Conservation (phyloP, 2,329 filamentous ascomycete species). For the Leptographium lundbergii region DNA sequence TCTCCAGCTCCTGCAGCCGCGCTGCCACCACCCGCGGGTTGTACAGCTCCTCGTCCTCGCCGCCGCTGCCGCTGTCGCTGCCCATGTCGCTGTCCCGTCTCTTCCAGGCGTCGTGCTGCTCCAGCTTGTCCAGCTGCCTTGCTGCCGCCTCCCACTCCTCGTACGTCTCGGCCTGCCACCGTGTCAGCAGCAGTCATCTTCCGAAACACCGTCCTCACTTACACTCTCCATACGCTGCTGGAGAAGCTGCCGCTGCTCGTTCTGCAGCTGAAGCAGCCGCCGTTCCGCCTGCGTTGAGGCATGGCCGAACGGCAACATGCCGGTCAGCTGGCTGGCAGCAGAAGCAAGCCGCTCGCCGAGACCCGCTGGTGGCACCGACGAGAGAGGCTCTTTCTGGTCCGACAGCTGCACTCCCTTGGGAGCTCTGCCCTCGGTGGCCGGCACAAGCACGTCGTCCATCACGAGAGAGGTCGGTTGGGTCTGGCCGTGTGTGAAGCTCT, state of each 20-base stretch:
- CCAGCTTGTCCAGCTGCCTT: constrained; percentile 62
- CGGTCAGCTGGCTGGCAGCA: constrained; percentile 1
- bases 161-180: constrained; percentile 48
- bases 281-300: background rate
- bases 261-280: background rate
- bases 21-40: constrained; percentile 48
- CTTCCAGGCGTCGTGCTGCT: constrained; percentile 78
- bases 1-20: constrained; percentile 61
- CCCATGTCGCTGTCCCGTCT: constrained; percentile 26
- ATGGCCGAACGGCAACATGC: background rate
- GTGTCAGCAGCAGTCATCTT: background rate
- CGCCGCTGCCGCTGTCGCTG: background rate
- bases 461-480: background rate
- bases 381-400: background rate
- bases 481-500: background rate
- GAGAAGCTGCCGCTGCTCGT: constrained; percentile 7
- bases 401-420: background rate
- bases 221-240: constrained; percentile 11
- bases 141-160: constrained; percentile 67
- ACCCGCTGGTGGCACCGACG: background rate
- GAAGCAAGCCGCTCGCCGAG: background rate
- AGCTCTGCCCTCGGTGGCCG: constrained; percentile 1
- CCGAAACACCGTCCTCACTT: background rate
- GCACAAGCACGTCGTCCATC: constrained; percentile 7
- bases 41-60: constrained; percentile 55